phyloP scores from a whole-genome alignment of 2,329 filamentous ascomycete genomes.

The Trichoderma aggressivum region DNA sequence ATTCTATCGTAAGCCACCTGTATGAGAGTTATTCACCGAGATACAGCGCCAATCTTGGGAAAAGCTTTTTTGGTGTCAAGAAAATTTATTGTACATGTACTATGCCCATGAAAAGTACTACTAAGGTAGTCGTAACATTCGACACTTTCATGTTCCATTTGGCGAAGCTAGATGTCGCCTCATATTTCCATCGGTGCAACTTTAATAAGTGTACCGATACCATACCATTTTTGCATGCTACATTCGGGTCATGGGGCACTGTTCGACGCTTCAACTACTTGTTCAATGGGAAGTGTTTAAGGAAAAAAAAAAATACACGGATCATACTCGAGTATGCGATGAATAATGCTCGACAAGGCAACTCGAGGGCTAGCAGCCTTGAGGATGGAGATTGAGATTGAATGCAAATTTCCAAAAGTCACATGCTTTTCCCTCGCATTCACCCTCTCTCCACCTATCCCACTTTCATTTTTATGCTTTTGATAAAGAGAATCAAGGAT shows the following conservation, averaged over 20 bases:
- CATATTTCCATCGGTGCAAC: background rate
- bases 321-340: background rate
- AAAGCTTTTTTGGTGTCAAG: background rate
- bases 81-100: background rate
- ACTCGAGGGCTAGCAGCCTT: background rate
- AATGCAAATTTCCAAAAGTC: background rate
- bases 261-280: background rate
- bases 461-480: background rate
- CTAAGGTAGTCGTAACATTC: background rate
- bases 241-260: background rate
- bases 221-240: background rate
- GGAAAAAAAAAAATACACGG: background rate
- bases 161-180: background rate
- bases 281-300: fast-evolving
- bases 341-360: background rate
- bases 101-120: too few species aligned
- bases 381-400: background rate
- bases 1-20: background rate
- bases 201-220: background rate
- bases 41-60: background rate
- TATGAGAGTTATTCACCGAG: background rate
- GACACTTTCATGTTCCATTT: background rate
- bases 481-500: background rate
- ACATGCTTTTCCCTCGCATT: background rate
- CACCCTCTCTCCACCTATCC: background rate